Percentiles rank a stretch among this genome's conserved stretches.
phyloP scores from a whole-genome alignment of 345 rosid species.

The Leavenworthia alabamica region DNA sequence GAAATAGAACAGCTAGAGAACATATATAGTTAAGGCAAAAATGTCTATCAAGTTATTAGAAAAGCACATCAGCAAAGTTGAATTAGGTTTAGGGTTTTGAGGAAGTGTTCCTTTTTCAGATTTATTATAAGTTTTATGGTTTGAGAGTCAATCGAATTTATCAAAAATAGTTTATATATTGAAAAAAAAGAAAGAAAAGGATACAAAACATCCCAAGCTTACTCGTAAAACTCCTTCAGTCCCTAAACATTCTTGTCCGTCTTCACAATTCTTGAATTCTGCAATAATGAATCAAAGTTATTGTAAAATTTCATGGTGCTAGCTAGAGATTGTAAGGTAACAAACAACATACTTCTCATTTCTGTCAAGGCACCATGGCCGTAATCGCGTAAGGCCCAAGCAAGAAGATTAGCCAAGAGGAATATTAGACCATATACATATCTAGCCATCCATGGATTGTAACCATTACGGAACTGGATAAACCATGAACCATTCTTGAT shows the following conservation, averaged over 20 bases:
- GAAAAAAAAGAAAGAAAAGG: no score
- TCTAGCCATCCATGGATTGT: conserved; percentile 96
- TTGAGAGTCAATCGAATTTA: no score
- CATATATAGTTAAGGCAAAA: conserved; percentile 28
- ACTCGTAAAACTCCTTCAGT: conserved; percentile 88
- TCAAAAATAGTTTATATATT: no score
- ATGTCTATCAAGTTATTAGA: background rate
- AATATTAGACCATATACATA: conserved; percentile 73
- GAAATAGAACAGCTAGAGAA: conserved; percentile 49
- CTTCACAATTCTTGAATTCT: conserved; percentile 65
- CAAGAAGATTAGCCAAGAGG: conserved; percentile 61
- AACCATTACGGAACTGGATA: conserved; percentile 65
- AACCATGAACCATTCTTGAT: conserved; percentile 61
- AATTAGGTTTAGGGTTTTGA: no score
- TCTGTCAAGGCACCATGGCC: conserved; percentile 56
- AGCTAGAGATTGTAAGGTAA: background rate
- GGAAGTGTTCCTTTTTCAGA: no score
- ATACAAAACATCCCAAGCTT: conserved; percentile 95
- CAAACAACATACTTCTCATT: conserved; percentile 51
- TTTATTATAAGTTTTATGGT: no score
- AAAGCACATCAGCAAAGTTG: no score
- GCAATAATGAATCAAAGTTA: conserved; percentile 21
- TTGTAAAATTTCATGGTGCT: background rate
- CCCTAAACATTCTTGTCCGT: conserved; percentile 66
- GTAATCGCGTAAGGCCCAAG: conserved; percentile 86